These are phyloP conservation scores for Elsinoe batatas DNA, from an alignment of 2,329 filamentous ascomycete genomes.

Conservation along the genomic window DNA sequence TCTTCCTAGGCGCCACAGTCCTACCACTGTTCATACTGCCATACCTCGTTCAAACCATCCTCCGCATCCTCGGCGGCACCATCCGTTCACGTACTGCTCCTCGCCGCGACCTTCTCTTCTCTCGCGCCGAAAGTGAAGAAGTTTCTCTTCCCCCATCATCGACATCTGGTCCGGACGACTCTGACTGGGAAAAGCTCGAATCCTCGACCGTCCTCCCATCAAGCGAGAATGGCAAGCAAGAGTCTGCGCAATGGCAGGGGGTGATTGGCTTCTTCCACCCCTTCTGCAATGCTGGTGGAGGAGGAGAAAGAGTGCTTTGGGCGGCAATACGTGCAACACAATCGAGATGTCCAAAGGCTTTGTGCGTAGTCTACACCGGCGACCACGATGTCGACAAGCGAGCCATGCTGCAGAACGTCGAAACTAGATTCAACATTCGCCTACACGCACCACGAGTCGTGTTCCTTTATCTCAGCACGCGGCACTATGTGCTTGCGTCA, in stretches of 20 bases:
- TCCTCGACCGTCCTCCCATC: constrained; percentile 5
- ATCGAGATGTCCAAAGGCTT: constrained; percentile 74
- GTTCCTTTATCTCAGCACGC: constrained; percentile 83
- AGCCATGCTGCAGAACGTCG: constrained; percentile 52
- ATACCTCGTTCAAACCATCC: constrained; percentile 19
- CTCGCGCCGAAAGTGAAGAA: constrained; percentile 22
- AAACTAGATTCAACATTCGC: constrained; percentile 85
- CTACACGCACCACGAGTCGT: constrained; percentile 73
- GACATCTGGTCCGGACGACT: constrained; percentile 36
- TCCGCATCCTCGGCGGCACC: constrained; percentile 20
- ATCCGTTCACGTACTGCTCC: constrained; percentile 24
- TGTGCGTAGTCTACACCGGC: constrained; percentile 89
- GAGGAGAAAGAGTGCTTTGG: constrained; percentile 93
- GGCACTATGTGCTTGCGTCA: constrained; percentile 73
- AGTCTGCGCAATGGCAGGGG: constrained; percentile 60
- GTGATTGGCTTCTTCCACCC: constrained; percentile 96
- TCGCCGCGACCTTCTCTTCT: constrained; percentile 24
- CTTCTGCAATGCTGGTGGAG: constrained; percentile 95
- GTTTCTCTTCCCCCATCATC: constrained; percentile 16
- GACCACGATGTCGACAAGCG: constrained; percentile 81
- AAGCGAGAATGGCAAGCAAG: constrained; percentile 6
- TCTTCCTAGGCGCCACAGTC: constrained; percentile 20
- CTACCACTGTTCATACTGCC: constrained; percentile 20
- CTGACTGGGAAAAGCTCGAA: constrained; percentile 63
- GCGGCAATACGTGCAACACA: constrained; percentile 88